Conservation (phyloP, 768 basidiomycete species). For the Boletus sp. region DNA sequence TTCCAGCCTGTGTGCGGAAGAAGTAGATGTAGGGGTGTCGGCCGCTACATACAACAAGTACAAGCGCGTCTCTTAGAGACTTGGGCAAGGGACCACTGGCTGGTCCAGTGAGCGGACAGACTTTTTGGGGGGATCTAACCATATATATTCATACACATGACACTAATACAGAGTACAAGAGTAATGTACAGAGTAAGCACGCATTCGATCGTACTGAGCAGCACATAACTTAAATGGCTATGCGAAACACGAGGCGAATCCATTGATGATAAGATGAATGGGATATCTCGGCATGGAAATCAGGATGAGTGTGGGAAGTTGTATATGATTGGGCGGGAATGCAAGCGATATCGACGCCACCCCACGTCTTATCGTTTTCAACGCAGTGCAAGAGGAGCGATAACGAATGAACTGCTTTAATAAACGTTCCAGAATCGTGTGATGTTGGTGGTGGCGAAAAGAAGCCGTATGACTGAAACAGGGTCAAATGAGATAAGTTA, state of each 20-base stretch:
- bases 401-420: constrained; percentile 6
- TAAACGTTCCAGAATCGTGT: constrained; percentile 7
- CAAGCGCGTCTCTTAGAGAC: constrained; percentile 29
- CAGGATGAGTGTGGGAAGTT: neutral
- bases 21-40: constrained; percentile 33
- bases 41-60: constrained; percentile 31
- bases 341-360: constrained; percentile 13
- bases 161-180: constrained; percentile 20
- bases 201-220: neutral
- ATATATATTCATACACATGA: constrained; percentile 18
- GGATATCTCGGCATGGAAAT: constrained; percentile 24
- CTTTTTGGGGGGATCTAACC: neutral
- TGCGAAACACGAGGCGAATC: constrained; percentile 6
- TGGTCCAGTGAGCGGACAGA: constrained; percentile 2
- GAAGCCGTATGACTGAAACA: neutral
- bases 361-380: constrained; percentile 2
- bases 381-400: neutral
- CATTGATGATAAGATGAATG: constrained; percentile 11
- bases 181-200: constrained; percentile 5
- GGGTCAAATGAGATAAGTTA: constrained; percentile 33
- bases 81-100: neutral
- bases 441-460: constrained; percentile 1
- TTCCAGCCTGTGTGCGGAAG: constrained; percentile 17
- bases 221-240: constrained; percentile 3
- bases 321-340: constrained; percentile 3